Evolutionary conservation across 768 basidiomycete species (phyloP), one percentile per base, ranked within the genome.

Genomic region (Kwoniella heveanensis): DNA sequence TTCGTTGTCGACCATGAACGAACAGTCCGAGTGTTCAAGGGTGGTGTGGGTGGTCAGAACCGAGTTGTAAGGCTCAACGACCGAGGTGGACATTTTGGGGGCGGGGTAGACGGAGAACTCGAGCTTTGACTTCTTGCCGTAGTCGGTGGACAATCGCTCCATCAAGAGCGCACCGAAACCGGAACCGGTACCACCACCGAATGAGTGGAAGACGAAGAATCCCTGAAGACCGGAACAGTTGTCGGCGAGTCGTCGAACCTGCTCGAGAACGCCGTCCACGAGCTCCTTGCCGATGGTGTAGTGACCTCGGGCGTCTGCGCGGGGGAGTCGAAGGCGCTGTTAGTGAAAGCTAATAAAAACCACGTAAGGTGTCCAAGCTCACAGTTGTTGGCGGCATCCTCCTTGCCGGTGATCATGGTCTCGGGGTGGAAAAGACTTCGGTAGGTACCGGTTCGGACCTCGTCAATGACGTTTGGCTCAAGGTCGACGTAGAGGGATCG

Each of bases 1-100:
- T 82, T 99, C 94, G 79, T 99, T 99, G 80, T 99, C 96, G 66
- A 99, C 96, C 95, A 99, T 98, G 86, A 99, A 99, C 37, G 96
- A 97, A 82, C 96, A 99, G 83, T 99, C 96, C n/a, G 96, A 96
- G 83, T 99, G 96, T 82, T 98, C 96, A 62, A 98, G 88, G 60
- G 96, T 98, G 47, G 96, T 97, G 82, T 99, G 96, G 53, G 96
- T 99, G 52, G 96, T 98, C 66, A 99, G 85, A 57, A 96, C 90
- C 52, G 82, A 81, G 85, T 99, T 99, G 85, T 99, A 99, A 1
- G 96, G 96, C 82, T 99, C 96, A 48, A 99, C 96, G 65, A 98
- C 90, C 36, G 95, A 97, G 83, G 88, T 96, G 52, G 91, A 90
- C 82, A 93, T 85, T 72, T 90, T 90, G 54, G 92, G 93, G 5